Evolutionary conservation across 441 rosid species (phyloP).

Genomic region (Populus hybrid): DNA sequence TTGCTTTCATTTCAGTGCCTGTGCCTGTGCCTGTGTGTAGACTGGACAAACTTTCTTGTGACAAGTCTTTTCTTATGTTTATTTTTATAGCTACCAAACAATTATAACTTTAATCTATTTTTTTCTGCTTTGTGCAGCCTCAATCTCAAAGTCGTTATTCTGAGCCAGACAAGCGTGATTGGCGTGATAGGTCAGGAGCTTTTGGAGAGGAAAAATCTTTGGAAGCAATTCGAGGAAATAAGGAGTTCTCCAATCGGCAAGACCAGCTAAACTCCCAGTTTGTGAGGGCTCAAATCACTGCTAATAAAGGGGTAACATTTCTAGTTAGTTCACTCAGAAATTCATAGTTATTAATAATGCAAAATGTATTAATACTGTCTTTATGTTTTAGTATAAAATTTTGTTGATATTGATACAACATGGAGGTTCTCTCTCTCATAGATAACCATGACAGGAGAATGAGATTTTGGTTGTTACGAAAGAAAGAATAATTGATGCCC

Average conservation of each 20-base stretch:
- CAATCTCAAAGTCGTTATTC: slow-evolving; percentile 62
- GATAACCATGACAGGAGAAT: neutral
- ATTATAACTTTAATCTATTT: neutral
- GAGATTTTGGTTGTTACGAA: neutral
- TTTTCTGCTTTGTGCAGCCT: slow-evolving; percentile 31
- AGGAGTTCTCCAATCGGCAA: slow-evolving; percentile 53
- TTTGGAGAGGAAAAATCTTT: slow-evolving; percentile 72
- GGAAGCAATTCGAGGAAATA: slow-evolving; percentile 52
- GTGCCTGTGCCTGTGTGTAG: neutral
- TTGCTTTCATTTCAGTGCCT: neutral
- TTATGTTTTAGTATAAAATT: neutral
- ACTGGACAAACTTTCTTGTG: neutral
- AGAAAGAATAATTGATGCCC: neutral
- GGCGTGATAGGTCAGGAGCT: slow-evolving; percentile 63
- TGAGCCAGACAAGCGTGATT: slow-evolving; percentile 88
- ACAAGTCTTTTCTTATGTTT: neutral
- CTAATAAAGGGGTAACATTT: slow-evolving; percentile 28
- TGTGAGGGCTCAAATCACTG: slow-evolving; percentile 38
- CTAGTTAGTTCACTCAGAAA: neutral
- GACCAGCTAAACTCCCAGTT: slow-evolving; percentile 56
- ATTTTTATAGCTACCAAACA: neutral
- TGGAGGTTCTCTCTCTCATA: neutral
- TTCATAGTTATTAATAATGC: neutral
- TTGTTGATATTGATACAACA: neutral
- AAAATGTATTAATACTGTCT: neutral